Conservation (phyloP, 768 basidiomycete species). For the Multifurca ochricompacta region DNA sequence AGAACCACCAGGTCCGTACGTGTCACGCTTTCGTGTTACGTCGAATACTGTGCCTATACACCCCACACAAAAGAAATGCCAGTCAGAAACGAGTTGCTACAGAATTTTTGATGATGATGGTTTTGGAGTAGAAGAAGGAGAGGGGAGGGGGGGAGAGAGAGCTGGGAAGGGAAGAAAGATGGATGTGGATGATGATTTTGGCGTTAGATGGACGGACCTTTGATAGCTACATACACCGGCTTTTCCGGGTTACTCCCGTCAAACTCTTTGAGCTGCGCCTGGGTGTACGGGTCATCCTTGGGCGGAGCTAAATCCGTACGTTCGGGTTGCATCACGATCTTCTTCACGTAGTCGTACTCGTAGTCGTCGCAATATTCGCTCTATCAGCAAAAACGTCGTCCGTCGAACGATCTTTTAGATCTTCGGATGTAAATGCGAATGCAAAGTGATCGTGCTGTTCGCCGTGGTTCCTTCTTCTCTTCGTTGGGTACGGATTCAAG, state of each 20-base stretch:
- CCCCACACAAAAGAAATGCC: too few species aligned
- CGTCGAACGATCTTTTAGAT: too few species aligned
- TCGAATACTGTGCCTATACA: constrained; percentile 81
- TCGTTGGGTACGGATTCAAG: too few species aligned
- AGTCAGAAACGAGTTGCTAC: too few species aligned
- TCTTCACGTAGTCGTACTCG: constrained; percentile 39
- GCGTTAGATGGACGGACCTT: constrained; percentile 43
- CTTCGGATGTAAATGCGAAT: too few species aligned
- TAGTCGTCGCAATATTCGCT: too few species aligned
- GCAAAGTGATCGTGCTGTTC: constrained; percentile 17
- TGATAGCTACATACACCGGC: constrained; percentile 90
- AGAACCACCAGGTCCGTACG: constrained; percentile 77
- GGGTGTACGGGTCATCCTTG: constrained; percentile 71
- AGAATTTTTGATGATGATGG: too few species aligned
- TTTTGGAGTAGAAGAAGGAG: not conserved
- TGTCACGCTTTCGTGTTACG: constrained; percentile 75
- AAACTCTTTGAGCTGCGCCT: constrained; percentile 55
- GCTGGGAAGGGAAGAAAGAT: too few species aligned
- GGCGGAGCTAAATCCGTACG: constrained; percentile 56
- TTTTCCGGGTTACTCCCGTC: constrained; percentile 58
- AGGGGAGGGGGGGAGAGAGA: not conserved
- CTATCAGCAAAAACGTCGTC: too few species aligned
- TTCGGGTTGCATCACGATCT: constrained; percentile 70
- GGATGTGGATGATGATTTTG: not conserved
- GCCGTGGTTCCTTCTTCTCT: constrained; percentile 13